Evolutionary conservation across 179 eudicot genomes (phyloP), one percentile per base, ranked within the genome.

Genomic region (Drosera spatulata): DNA sequence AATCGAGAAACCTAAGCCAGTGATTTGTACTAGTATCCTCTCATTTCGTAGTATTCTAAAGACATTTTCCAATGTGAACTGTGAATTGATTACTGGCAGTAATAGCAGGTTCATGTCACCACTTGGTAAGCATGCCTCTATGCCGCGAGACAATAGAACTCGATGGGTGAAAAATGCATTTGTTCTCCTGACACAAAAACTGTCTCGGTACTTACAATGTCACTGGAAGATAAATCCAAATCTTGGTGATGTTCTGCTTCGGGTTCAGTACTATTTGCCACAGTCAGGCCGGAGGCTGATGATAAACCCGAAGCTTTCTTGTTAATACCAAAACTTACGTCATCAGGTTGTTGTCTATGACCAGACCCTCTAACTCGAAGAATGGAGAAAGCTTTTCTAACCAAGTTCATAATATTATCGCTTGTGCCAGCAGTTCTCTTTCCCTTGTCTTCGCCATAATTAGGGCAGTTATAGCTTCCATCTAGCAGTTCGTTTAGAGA

Each of bases 401-500:
- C 77, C 37, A 87, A 74, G 56, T 73, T 69, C 71, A 86, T 65
- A 66, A 90, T 69, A 68, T 62, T 80, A 41, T 69, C 83, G 63
- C 69, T 80, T 59, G 61, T 61, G 70, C 51, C 67, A 67, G 75
- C 74, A 51, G 75, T 63, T 62, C 46, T 77, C 77, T 85, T 89
- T 44, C 74, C 95, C 72, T 85, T 86, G 48, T 86, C 94, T 73
- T 81, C 80, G 53, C 72, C 68, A 33, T 67, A 64, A 62, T 64
- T 63, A 60, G 85, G 83, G 63, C 74, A 67, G 53, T 71, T 74
- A 66, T 75, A 83, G 62, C 74, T 82, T 60, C 87, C 99, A 66
- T 74, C 75, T 71, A 93, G 94, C 64, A 93, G 94, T 56, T 85
- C 87, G 60, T 85, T 73, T 59, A 93, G 69, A 49, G 97, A 78